Conservation (phyloP, 805 yeast genomes). For the Brettanomyces anomalus region DNA sequence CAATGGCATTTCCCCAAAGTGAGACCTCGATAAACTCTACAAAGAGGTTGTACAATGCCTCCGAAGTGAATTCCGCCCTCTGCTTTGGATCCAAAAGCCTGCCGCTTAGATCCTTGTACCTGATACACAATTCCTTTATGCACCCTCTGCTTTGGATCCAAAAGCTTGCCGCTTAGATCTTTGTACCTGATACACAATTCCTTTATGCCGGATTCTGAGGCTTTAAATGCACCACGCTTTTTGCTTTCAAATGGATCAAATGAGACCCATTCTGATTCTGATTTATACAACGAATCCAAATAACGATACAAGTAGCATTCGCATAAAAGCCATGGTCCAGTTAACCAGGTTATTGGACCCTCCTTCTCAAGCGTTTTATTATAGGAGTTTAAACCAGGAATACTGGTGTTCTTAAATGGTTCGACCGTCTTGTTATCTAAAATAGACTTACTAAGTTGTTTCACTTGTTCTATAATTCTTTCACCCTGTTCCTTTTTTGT, state of each 20-base stretch:
- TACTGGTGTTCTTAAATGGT: slow-evolving; percentile 22
- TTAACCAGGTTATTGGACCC: slow-evolving; percentile 53
- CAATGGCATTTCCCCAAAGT: slow-evolving; percentile 98
- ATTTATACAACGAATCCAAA: slow-evolving; percentile 38
- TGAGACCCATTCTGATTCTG: slow-evolving; percentile 33
- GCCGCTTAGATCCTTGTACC: slow-evolving; percentile 37
- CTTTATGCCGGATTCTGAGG: slow-evolving; percentile 67
- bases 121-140: slow-evolving; percentile 68
- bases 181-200: slow-evolving; percentile 67
- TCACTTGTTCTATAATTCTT: slow-evolving; percentile 33
- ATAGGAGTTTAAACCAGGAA: slow-evolving; percentile 43
- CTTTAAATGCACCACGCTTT: slow-evolving; percentile 66
- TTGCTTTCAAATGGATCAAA: slow-evolving; percentile 69
- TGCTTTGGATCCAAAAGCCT: slow-evolving; percentile 15
- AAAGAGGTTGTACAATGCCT: slow-evolving; percentile 49
- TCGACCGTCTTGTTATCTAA: slow-evolving; percentile 31
- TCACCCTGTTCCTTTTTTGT: slow-evolving; percentile 37
- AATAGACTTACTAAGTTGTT: slow-evolving; percentile 35
- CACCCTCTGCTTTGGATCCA: slow-evolving; percentile 22
- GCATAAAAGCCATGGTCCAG: slow-evolving; percentile 84
- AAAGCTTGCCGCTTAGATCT: slow-evolving; percentile 27
- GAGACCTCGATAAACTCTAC: slow-evolving; percentile 81
- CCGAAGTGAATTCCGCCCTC: slow-evolving; percentile 21
- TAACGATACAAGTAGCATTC: slow-evolving; percentile 81
- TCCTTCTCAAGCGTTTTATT: slow-evolving; percentile 42